Base-by-base conservation (phyloP, 164 flowering plant genomes). In the Vitis rupestris region DNA sequence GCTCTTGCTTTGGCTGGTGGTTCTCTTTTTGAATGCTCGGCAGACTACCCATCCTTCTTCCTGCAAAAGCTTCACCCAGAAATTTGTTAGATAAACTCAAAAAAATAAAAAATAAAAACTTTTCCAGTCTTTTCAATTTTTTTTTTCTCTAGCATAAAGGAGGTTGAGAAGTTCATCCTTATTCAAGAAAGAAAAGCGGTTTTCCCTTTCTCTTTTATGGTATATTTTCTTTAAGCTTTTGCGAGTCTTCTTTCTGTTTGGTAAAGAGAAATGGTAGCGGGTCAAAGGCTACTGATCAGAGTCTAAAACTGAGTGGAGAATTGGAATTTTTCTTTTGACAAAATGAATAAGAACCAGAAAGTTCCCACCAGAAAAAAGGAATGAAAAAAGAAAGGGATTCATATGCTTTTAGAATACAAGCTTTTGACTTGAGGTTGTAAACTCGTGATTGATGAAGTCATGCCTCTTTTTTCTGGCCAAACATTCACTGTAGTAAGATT, bases 41-140 rank as follows among this genome's bases (percentile, higher is more conserved):
- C 98, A 93, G 4, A 93, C 97, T 4, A 93, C 98, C 98, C 98
- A 93, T 68, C 98, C 98, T 83, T 93, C 98, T 82, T 93, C 98
- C 98, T 93, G 87, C 66, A 77, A 73, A 55, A 72, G 4, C 13
- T 52, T 44, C 17, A 64, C 7, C 8, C n/a, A 16, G 54, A 44
- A 69, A 59, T 8, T 51, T 6, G 23, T 53, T 13, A 53, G 56
- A 53, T 53, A 53, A 53, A 53, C 15, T 14, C 14, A 7, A n/a
- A 16, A 50, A 68, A 23, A 23, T 1, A n/a, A 54, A 70, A 19
- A 14, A 14, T 29, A 16, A 14, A 64, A 30, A 30, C 14, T 8
- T 29, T 60, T 8, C 7, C 48, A 2, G 4, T 8, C 31, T 30
- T 59, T 47, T 31, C 6, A 1, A 10, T 0, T 19, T 19, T 19